These are phyloP conservation scores for Paspalum notatum DNA, from an alignment of 176 grass and related monocot genomes.

Conservation along the genomic window DNA sequence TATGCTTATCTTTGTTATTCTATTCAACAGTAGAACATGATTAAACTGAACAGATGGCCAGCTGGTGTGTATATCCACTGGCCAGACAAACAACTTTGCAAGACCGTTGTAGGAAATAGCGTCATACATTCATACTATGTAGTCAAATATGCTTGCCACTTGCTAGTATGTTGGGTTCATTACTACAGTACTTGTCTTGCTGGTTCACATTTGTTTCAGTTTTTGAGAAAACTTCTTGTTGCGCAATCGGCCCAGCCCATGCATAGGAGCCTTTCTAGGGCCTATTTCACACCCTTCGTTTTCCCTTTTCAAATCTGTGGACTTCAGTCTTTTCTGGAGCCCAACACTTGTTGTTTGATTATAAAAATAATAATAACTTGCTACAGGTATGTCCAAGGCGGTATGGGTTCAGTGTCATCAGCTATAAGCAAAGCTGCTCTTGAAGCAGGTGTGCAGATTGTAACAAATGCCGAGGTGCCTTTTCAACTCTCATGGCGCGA, in stretches of 20 bases:
- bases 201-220: not conserved
- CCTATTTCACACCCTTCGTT: too few species aligned
- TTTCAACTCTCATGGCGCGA: conserved; percentile 39
- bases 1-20: conserved; percentile 19
- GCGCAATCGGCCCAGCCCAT: too few species aligned
- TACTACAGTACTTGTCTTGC: not conserved
- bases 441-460: conserved; percentile 85
- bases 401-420: conserved; percentile 93
- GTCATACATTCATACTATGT: not conserved
- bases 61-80: not conserved
- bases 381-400: conserved; percentile 95
- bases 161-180: conserved; percentile 4
- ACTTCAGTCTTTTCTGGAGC: too few species aligned
- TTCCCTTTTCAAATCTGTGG: too few species aligned
- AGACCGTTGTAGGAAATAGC: conserved; percentile 14
- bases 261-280: too few species aligned
- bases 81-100: conserved; percentile 25
- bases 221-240: conserved; percentile 20
- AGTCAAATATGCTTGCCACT: conserved; percentile 19
- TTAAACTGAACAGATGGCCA: too few species aligned
- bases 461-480: conserved; percentile 89
- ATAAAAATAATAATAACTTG: conserved; percentile 31
- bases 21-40: conserved; percentile 20
- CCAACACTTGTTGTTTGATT: not conserved
- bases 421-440: conserved; percentile 96